Evolutionary conservation across 2,329 filamentous ascomycete genomes (phyloP), one percentile per base, ranked within the genome.

Genomic region (Xylariomycetidae sp.): DNA sequence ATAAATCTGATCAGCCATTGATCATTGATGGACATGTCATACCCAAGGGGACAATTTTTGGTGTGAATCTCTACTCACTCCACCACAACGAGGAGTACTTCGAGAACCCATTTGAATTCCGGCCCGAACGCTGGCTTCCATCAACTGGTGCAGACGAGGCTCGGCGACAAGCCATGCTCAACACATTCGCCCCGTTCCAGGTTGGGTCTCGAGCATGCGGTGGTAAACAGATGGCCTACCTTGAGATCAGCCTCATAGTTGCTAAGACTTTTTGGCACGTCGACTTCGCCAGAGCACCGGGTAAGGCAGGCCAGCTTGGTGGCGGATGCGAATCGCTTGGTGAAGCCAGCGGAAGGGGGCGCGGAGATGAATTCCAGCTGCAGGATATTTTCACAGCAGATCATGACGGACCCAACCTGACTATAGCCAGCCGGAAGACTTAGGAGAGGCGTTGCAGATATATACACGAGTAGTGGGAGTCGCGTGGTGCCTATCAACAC

Each of bases 201-300:
- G 9, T 33, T 3, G 45, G 45, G 1, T 3, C 23, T 1, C 18
- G 67, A 3, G 63, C 63, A 4, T 74, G 70, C 45, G 64, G 71
- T 25, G 69, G 67, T 0, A 71, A 70, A 53, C 49, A 59, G 1
- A 49, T 69, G 18, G 64, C 65, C 8, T 63, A 68, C 38, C 56
- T 64, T 27, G 66, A 69, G 45, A 41, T 66, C 34, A 61, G 57
- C 9, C 44, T 69, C 1, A 62, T 61, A 1, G 55, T 68, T 9
- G 66, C 65, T 13, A 52, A 64, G 23, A 50, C 65, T 4, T 19
- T 69, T 20, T 67, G 50, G 36, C 35, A 56, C 41, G 69, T 60
- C 33, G 64, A 67, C 38, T 39, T 66, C 19, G 31, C 34, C 22
- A 16, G 7, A 2, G 38, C 44, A 0, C 34, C 37, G 3, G 42